Base-by-base conservation (phyloP, 2,329 filamentous ascomycete genomes). In the Epichloe typhina region DNA sequence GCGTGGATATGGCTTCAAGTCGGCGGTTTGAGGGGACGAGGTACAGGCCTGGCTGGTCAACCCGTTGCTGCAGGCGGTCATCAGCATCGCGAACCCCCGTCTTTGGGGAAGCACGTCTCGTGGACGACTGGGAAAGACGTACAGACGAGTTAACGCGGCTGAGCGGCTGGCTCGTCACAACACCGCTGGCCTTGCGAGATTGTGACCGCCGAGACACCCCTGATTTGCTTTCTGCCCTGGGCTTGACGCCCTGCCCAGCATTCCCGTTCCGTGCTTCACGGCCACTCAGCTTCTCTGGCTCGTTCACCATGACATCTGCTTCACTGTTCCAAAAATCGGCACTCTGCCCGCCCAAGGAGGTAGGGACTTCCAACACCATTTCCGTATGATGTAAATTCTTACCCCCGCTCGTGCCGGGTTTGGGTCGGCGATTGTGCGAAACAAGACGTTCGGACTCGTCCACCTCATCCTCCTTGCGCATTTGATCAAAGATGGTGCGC, bases 351-450 rank as follows among this genome's bases (percentile, higher is more conserved):
- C 66, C 58, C 15, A 61, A 54, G 2, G 64, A 57, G 11, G 72
- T 55, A 17, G 76, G 74, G 21, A 77, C 65, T 52, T 89, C 88
- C 13, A 97, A 75, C 2, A 97, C 91, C 57, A 95, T 97, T 65
- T 97, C 93, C 0, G 86, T 84, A 57, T 89, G 84, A 65, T 96
- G 90, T 35, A 95, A 70, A 60, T 97, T 97, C 70, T 95, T 95
- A 39, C 90, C 90, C 0, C 83, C 82, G 36, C 80, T 79, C 0
- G 84, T 88, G 13, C 83, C 84, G 4, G 84, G 82, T 58, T 80
- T 83, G 23, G 72, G 73, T 52, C 67, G 73, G 36, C 88, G 80
- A 64, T 97, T 97, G 69, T 95, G 89, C 50, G 86, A 85, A 36
- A 96, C 90, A 39, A 98, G 69, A n/a, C 91, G 83, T 56, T 88